These are phyloP conservation scores for Theileria orientalis DNA, from an alignment of 169 alveolate genomes.

Conservation along the genomic window DNA sequence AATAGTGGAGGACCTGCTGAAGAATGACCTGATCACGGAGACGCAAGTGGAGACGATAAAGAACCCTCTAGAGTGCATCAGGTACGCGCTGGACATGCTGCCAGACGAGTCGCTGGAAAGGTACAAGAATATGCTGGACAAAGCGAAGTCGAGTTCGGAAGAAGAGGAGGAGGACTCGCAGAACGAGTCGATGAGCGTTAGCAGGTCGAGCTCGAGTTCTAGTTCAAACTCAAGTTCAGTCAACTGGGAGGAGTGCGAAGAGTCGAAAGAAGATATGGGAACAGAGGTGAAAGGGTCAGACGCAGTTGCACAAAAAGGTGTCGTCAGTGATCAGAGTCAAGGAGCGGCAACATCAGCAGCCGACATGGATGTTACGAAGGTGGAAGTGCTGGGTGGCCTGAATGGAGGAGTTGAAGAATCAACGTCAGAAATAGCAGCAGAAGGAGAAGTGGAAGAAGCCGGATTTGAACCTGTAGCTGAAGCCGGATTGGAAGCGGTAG, in stretches of 20 bases:
- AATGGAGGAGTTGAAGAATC: not conserved
- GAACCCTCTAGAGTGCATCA: constrained; percentile 67
- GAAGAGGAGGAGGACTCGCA: not conserved
- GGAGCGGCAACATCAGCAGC: no score
- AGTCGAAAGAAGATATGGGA: not conserved
- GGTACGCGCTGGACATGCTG: constrained; percentile 58
- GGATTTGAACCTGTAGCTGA: not conserved
- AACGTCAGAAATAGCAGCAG: not conserved
- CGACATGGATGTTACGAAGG: no score
- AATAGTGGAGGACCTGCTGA: constrained; percentile 54
- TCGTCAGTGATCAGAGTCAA: no score
- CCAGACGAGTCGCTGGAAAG: constrained; percentile 63
- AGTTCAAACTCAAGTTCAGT: not conserved
- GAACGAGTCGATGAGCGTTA: not conserved
- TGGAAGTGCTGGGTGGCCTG: no score
- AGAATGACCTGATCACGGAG: constrained; percentile 29
- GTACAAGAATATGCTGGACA: constrained; percentile 12
- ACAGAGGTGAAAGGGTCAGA: not conserved
- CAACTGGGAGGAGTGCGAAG: not conserved
- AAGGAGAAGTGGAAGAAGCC: not conserved
- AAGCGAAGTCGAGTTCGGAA: no score
- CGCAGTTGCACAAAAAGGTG: no score
- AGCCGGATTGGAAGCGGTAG: not conserved
- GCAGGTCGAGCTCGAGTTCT: not conserved
- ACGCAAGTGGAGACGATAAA: constrained; percentile 40